Evolutionary conservation across 495 filamentous ascomycete genomes (phyloP).

Genomic region (Neurospora terricola): DNA sequence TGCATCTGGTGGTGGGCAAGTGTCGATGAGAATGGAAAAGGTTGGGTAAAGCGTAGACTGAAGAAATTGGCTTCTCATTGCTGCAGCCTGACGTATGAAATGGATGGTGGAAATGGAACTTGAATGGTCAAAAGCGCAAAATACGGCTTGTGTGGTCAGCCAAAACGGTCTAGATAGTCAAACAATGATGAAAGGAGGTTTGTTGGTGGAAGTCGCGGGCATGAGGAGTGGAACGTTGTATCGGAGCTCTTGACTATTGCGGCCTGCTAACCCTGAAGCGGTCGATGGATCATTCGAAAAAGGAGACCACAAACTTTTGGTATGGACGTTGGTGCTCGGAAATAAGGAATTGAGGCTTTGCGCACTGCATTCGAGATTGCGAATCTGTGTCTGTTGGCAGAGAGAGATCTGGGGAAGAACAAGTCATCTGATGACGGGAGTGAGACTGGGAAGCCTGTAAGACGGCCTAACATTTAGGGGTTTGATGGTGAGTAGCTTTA

Average conservation of each 20-base stretch:
- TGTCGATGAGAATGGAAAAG: background rate
- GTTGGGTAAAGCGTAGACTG: background rate
- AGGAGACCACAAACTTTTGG: background rate
- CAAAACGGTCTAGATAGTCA: background rate
- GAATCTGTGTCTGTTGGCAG: background rate
- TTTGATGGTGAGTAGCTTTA: background rate
- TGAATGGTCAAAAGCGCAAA: background rate
- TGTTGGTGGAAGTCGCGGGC: background rate
- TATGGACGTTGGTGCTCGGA: background rate
- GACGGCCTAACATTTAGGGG: background rate
- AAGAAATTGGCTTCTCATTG: background rate
- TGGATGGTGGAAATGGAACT: background rate
- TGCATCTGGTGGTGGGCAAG: background rate
- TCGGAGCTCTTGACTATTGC: background rate
- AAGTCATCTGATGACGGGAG: background rate
- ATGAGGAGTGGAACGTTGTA: background rate
- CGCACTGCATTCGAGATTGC: background rate
- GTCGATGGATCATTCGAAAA: background rate
- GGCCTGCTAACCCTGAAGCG: background rate
- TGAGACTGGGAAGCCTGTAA: background rate
- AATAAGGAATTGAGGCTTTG: background rate
- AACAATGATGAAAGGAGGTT: background rate
- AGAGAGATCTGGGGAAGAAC: background rate
- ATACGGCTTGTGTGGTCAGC: background rate
- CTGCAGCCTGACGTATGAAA: background rate